Evolutionary conservation across 2,329 filamentous ascomycete species (phyloP).

Genomic region (Byssoonygena ceratinophila): DNA sequence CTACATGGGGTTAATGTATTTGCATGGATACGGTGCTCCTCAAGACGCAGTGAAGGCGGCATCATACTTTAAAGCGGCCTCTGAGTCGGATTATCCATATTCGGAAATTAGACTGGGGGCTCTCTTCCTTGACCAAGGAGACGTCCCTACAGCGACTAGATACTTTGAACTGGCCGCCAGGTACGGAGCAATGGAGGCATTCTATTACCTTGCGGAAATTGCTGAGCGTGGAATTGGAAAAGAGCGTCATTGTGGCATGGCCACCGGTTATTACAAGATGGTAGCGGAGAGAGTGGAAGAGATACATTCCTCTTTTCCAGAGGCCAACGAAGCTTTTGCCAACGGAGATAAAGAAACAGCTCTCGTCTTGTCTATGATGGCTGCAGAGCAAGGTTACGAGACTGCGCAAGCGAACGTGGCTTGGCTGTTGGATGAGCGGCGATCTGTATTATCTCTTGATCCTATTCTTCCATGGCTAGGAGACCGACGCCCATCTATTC

Average conservation of each 20-base stretch:
- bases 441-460: conserved; percentile 50
- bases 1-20: conserved; percentile 70
- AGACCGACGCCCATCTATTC: conserved; percentile 36
- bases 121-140: conserved; percentile 79
- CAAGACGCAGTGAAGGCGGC: conserved; percentile 62
- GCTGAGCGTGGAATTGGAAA: conserved; percentile 68
- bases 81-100: conserved; percentile 69
- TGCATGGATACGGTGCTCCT: conserved; percentile 63
- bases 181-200: conserved; percentile 75
- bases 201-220: conserved; percentile 86
- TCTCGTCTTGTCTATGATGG: conserved; percentile 71
- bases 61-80: conserved; percentile 64
- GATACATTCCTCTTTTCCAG: conserved; percentile 64
- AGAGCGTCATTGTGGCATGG: conserved; percentile 65
- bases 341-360: conserved; percentile 69
- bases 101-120: conserved; percentile 74
- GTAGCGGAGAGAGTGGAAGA: conserved; percentile 64
- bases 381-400: conserved; percentile 87
- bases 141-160: conserved; percentile 64
- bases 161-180: conserved; percentile 82
- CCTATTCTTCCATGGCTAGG: conserved; percentile 41
- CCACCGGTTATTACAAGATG: conserved; percentile 71
- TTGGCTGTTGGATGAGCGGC: conserved; percentile 66
- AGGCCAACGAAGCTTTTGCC: conserved; percentile 74
- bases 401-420: conserved; percentile 82